Evolutionary conservation across 495 filamentous ascomycete genomes (phyloP), one percentile per base, ranked within the genome.

Genomic region (Podospora fimiseda): DNA sequence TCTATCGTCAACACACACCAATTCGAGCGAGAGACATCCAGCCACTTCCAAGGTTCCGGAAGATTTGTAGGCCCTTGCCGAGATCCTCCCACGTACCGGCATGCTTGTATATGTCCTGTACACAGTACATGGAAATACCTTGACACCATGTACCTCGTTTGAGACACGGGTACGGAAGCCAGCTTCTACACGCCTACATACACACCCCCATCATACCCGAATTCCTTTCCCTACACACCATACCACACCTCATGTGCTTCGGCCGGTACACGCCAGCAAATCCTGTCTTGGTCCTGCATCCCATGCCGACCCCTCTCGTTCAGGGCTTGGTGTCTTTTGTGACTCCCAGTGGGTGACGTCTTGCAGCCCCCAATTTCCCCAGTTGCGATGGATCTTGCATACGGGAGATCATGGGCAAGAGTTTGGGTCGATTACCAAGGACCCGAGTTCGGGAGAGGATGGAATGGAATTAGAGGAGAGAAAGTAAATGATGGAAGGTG

Each of bases 331-430:
- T 42, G 2, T 33, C 16, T 9, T 16, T 9, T 19, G 38, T 37
- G 15, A 15, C n/a, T 33, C 27, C 11, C 27, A 33, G 27, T 33
- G 24, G 43, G 15, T 48, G 51, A 48, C 36, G 51, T 42, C 43
- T 37, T 42, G 21, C 6, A 19, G 20, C 21, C 42, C 50, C 50
- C 50, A 16, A 19, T 8, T 39, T 33, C 40, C 19, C 51, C 42
- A n/a, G 51, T 33, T 46, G 43, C 19, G 30, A 45, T 14, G 43
- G 51, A 53, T 53, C 51, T 53, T 24, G 51, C 51, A 48, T 30
- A 52, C 40, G 51, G 33, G 51, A 44, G 36, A 42, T 16, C 36
- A 39, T 23, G 51, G n/a, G n/a, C 11, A 33, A 33, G 5, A 5
- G 11, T 33, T 5, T 11, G 11, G 5, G 27, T 5, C 27, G 27